These are phyloP conservation scores for Penicillium coprophilum DNA, from an alignment of 495 filamentous ascomycete genomes.

Conservation along the genomic window DNA sequence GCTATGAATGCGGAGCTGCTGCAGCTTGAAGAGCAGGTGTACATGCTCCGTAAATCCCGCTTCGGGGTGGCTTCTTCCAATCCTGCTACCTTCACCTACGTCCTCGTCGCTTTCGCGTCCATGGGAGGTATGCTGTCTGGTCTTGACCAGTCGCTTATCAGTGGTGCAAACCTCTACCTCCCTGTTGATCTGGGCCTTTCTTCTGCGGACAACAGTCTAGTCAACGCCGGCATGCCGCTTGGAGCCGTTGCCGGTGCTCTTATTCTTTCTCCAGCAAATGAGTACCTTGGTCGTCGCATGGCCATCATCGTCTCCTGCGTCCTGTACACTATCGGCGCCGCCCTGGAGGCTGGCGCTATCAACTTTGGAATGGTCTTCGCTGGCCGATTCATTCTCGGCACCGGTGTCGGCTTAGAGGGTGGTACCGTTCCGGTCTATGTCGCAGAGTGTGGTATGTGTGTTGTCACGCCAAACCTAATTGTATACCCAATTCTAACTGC, in stretches of 20 bases:
- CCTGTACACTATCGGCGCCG: slow-evolving; percentile 60
- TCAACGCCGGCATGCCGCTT: slow-evolving; percentile 59
- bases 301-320: slow-evolving; percentile 59
- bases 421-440: slow-evolving; percentile 62
- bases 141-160: slow-evolving; percentile 61
- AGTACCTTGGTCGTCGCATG: slow-evolving; percentile 56
- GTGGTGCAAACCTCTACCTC: slow-evolving; percentile 59
- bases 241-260: slow-evolving; percentile 61
- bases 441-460: slow-evolving; percentile 41
- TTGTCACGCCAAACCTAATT: background rate
- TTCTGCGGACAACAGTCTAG: slow-evolving; percentile 49
- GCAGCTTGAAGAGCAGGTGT: slow-evolving; percentile 35
- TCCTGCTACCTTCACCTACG: slow-evolving; percentile 53
- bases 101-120: slow-evolving; percentile 62
- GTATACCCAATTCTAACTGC: slow-evolving; percentile 21
- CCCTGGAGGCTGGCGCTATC: slow-evolving; percentile 57
- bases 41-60: slow-evolving; percentile 28
- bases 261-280: slow-evolving; percentile 56
- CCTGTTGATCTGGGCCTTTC: slow-evolving; percentile 47
- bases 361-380: slow-evolving; percentile 61
- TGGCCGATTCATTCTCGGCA: slow-evolving; percentile 58
- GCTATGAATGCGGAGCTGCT: slow-evolving; percentile 40
- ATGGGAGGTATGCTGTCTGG: slow-evolving; percentile 63
- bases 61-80: slow-evolving; percentile 36
- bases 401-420: slow-evolving; percentile 60